Evolutionary conservation across 2,329 filamentous ascomycete genomes (phyloP).

Genomic region (Fusarium cyanostomum): DNA sequence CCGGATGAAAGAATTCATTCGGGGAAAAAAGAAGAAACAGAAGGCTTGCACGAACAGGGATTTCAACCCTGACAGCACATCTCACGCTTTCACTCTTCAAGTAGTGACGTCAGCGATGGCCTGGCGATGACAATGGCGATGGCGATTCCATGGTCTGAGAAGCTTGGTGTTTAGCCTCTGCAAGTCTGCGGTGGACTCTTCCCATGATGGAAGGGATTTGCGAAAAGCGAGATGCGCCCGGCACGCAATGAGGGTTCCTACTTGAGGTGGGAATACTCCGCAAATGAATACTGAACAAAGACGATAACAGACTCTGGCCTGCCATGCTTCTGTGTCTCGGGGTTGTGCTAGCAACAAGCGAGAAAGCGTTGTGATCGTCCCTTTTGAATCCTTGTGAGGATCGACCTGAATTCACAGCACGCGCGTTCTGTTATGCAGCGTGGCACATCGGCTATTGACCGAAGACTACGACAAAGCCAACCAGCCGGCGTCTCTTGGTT

Average conservation of each 20-base stretch:
- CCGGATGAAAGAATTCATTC: not conserved
- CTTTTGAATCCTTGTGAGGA: not conserved
- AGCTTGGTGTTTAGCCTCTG: constrained; percentile 19
- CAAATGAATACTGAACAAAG: not conserved
- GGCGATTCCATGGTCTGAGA: constrained; percentile 11
- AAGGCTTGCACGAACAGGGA: constrained; percentile 17
- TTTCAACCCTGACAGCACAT: constrained; percentile 13
- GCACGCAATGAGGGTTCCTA: constrained; percentile 1
- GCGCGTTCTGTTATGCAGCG: constrained; percentile 5
- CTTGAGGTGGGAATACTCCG: not conserved
- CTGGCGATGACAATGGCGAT: constrained; percentile 9
- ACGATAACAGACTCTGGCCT: constrained; percentile 2
- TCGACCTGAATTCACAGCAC: not conserved
- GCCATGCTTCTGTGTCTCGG: constrained; percentile 23
- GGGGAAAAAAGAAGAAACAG: constrained; percentile 10
- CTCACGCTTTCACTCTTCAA: constrained; percentile 16
- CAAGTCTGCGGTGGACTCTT: constrained; percentile 10
- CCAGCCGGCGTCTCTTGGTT: constrained; percentile 1
- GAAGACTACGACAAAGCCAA: not conserved
- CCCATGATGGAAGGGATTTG: constrained; percentile 26
- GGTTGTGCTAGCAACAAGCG: constrained; percentile 10
- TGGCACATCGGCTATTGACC: constrained; percentile 4
- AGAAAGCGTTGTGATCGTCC: constrained; percentile 18
- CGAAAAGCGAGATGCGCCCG: constrained; percentile 2
- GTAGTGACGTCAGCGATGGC: constrained; percentile 37